phyloP scores from a whole-genome alignment of 2,329 filamentous ascomycete species.

The Aureobasidium sp. region DNA sequence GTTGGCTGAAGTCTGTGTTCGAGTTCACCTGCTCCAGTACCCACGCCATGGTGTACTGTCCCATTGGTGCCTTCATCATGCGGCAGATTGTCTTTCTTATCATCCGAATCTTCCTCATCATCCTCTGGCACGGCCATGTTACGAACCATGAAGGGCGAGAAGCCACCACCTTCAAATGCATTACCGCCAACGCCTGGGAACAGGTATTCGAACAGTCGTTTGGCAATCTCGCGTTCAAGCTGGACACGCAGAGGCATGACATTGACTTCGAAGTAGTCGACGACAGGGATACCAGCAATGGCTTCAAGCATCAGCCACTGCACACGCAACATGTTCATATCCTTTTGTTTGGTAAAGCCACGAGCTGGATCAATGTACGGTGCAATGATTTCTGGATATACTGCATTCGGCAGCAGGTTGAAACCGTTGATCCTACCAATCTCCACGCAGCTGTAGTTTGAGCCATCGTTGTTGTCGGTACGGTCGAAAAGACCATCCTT shows the following conservation, averaged over 20 bases:
- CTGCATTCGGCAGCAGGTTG: constrained; percentile 81
- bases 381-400: constrained; percentile 93
- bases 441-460: constrained; percentile 85
- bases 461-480: constrained; percentile 94
- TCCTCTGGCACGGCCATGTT: constrained; percentile 42
- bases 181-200: constrained; percentile 71
- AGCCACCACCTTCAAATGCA: constrained; percentile 44
- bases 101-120: constrained; percentile 39
- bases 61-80: neutral
- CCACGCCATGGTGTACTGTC: constrained; percentile 37
- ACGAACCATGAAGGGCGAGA: constrained; percentile 56
- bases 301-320: constrained; percentile 99
- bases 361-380: constrained; percentile 67
- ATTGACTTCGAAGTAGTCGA: constrained; percentile 94
- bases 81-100: neutral
- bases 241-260: constrained; percentile 91
- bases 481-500: constrained; percentile 88
- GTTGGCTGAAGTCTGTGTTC: constrained; percentile 81
- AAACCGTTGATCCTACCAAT: constrained; percentile 82
- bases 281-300: constrained; percentile 92
- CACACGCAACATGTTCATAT: constrained; percentile 80
- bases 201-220: constrained; percentile 92
- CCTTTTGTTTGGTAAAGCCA: constrained; percentile 50
- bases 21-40: constrained; percentile 63
- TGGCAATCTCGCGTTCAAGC: constrained; percentile 84